Percentiles rank a stretch among this genome's conserved stretches.
phyloP scores from a whole-genome alignment of 805 yeast species.

The Candida jianshihensis region DNA sequence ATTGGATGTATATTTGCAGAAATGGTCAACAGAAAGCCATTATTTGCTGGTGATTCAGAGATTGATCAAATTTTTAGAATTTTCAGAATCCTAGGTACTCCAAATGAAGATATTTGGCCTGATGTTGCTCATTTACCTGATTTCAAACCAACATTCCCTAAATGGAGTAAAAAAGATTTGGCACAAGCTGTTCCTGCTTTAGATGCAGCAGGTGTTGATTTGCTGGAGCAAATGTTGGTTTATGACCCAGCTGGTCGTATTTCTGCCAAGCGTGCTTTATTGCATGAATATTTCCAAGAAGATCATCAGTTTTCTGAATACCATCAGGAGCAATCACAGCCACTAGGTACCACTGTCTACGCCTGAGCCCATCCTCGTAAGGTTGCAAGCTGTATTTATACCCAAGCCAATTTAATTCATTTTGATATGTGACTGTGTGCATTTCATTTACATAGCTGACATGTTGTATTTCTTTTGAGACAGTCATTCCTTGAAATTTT shows the following conservation, averaged over 20 bases:
- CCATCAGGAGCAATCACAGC: slow-evolving; percentile 22
- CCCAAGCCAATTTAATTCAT: too few species aligned
- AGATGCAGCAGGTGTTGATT: slow-evolving; percentile 78
- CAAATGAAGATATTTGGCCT: slow-evolving; percentile 91
- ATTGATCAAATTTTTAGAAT: slow-evolving; percentile 95
- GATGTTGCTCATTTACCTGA: slow-evolving; percentile 88
- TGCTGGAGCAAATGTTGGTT: slow-evolving; percentile 69
- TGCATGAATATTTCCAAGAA: slow-evolving; percentile 80
- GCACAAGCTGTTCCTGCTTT: slow-evolving; percentile 69
- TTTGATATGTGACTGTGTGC: too few species aligned
- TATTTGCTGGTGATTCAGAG: slow-evolving; percentile 96
- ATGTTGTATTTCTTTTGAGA: too few species aligned
- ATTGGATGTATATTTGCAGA: slow-evolving; percentile 97
- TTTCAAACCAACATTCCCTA: slow-evolving; percentile 88
- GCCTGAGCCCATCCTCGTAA: slow-evolving; percentile 7
- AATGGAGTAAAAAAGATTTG: slow-evolving; percentile 73
- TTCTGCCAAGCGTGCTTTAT: slow-evolving; percentile 87
- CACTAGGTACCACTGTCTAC: slow-evolving; percentile 24
- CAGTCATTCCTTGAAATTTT: too few species aligned
- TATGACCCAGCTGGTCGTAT: slow-evolving; percentile 93
- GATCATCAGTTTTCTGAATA: slow-evolving; percentile 26
- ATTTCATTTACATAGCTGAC: too few species aligned
- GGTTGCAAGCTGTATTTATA: too few species aligned
- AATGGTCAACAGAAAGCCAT: slow-evolving; percentile 91
- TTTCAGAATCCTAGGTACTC: slow-evolving; percentile 89